phyloP scores from a whole-genome alignment of 1,139 yeast genomes.

The Taphrina flavorubra region DNA sequence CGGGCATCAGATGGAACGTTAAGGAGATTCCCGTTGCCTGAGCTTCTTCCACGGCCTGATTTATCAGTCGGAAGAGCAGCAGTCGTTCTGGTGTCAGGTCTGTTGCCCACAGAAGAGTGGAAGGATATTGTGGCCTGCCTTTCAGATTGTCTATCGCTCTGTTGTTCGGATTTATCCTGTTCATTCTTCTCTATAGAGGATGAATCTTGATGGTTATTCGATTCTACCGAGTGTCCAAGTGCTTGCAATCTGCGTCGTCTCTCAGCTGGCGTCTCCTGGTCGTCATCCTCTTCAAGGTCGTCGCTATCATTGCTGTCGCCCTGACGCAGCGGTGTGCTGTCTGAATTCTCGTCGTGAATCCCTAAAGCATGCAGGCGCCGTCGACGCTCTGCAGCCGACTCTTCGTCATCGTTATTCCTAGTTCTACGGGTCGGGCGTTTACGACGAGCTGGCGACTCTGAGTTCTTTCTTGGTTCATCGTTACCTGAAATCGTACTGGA shows the following conservation, averaged over 20 bases:
- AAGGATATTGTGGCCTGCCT: slow-evolving; percentile 21
- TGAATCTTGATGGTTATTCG: not conserved
- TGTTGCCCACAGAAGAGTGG: slow-evolving; percentile 22
- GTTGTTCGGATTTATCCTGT: not conserved
- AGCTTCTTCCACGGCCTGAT: not conserved
- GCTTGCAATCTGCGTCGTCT: slow-evolving; percentile 45
- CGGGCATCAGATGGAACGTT: not conserved
- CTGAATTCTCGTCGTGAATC: slow-evolving; percentile 2
- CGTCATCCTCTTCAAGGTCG: slow-evolving; percentile 43
- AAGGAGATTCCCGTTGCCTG: not conserved
- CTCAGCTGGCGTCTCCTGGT: slow-evolving; percentile 46
- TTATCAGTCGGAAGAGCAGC: not conserved
- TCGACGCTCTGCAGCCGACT: slow-evolving; percentile 72
- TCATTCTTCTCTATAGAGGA: not conserved
- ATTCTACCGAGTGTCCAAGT: slow-evolving; percentile 38
- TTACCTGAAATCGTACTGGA: not conserved
- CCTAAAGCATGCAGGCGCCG: slow-evolving; percentile 87
- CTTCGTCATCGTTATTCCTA: slow-evolving; percentile 52
- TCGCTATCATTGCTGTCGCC: not conserved
- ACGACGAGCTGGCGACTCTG: not conserved
- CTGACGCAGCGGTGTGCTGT: slow-evolving; percentile 55
- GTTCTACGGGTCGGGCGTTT: not conserved
- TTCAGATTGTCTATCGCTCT: not conserved
- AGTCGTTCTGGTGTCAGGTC: not conserved
- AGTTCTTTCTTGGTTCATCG: not conserved